Conservation (phyloP, 331 rosid genomes). For the Malus hybrid region DNA sequence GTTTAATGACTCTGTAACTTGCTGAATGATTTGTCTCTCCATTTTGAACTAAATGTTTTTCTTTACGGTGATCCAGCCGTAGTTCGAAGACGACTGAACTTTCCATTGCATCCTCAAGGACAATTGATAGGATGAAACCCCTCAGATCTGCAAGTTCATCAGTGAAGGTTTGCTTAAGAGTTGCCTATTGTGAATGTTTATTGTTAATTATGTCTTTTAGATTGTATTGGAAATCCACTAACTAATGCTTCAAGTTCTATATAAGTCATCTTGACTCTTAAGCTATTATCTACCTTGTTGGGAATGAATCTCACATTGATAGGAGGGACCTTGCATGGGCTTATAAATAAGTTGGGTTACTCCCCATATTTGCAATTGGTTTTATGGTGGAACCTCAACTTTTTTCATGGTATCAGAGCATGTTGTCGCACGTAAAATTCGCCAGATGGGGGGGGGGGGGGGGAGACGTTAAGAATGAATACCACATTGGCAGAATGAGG, state of each 20-base stretch:
- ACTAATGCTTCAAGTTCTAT: too few species aligned
- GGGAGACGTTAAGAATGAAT: too few species aligned
- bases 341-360: too few species aligned
- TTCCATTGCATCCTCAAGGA: slow-evolving; percentile 34
- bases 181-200: slow-evolving; percentile 15
- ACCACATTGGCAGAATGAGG: too few species aligned
- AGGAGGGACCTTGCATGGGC: background rate
- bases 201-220: slow-evolving; percentile 19
- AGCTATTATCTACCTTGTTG: too few species aligned
- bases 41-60: slow-evolving; percentile 1
- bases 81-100: slow-evolving; percentile 30
- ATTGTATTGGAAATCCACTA: background rate
- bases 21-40: background rate
- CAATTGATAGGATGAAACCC: slow-evolving; percentile 57
- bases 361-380: too few species aligned
- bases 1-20: slow-evolving; percentile 18
- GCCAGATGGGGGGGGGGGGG: too few species aligned
- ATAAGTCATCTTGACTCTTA: too few species aligned
- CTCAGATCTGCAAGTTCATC: slow-evolving; percentile 56
- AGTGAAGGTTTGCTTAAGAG: slow-evolving; percentile 40
- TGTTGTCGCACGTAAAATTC: too few species aligned
- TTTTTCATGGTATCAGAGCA: too few species aligned
- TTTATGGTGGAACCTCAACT: too few species aligned
- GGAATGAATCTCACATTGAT: too few species aligned
- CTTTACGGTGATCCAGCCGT: slow-evolving; percentile 25